Base-by-base conservation (phyloP, 805 yeast species). In the Debaryomyces tyrocola region DNA sequence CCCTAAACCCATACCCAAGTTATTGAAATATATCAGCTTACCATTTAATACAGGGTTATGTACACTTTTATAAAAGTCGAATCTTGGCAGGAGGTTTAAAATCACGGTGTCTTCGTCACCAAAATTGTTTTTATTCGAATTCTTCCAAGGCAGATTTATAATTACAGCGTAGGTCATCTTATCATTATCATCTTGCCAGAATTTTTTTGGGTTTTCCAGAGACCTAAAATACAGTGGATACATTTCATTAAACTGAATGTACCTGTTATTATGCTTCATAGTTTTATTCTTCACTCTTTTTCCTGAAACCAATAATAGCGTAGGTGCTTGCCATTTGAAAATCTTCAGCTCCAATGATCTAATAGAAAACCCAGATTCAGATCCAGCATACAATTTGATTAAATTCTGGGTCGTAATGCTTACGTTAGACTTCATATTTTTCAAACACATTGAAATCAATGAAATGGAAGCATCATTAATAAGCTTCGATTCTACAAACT, bases 311-410 rank as follows among this genome's bases (percentile, higher is more conserved):
- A 91, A 49, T 7, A 91, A 53, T 1, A 92, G 61, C 0, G 96
- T 80, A 0, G 97, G 96, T 0, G 96, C 94, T 54, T 80, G 83
- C 96, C 97, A 92, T 56, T 90, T 89, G 70, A 89, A 82, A 0
- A 85, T 86, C 51, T 84, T 88, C 46, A 85, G 78, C 64, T 91
- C 96, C 47, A 92, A 77, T 0, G 96, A 85, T 27, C 96, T 70
- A 78, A 91, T 88, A 0, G 96, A 88, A 61, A 87, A 92, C 1
- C 98, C 98, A 2, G 83, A 73, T 40, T 80, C 85, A 8, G 89
- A 69, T 0, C 95, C 97, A 7, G 77, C 72, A 56, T 84, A 91
- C 9, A 91, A 74, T 54, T 80, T 82, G 37, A 80, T 72, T 44
- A 87, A 58, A 37, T 78, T 75, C 4, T 78, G 67, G 18, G 68